phyloP scores from a whole-genome alignment of 306 rosid genomes.

The Cucumis cinereus region DNA sequence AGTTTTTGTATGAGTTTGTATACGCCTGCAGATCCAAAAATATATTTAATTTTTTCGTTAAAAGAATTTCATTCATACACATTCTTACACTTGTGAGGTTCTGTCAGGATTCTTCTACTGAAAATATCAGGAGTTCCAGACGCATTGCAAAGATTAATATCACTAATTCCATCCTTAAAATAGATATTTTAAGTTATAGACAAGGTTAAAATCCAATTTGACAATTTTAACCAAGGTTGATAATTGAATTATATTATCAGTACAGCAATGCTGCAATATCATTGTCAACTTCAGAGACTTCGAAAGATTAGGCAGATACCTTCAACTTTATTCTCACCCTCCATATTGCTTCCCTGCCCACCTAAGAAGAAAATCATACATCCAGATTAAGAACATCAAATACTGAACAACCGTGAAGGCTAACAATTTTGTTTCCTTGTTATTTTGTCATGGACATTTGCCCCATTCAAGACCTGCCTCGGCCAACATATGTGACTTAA shows the following conservation, averaged over 20 bases:
- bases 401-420: not conserved
- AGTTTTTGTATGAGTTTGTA: not conserved
- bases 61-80: not conserved
- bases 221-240: not conserved
- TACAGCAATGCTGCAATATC: not conserved
- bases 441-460: not conserved
- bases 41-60: not conserved
- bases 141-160: not conserved
- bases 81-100: not conserved
- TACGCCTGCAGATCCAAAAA: slow-evolving; percentile 6
- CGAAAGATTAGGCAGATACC: slow-evolving; percentile 22
- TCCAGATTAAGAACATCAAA: not conserved
- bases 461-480: not conserved
- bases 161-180: not conserved
- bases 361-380: slow-evolving; percentile 25
- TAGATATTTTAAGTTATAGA: not conserved
- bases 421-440: not conserved
- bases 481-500: not conserved
- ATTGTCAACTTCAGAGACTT: not conserved
- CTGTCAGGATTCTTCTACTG: no score
- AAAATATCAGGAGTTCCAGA: not conserved
- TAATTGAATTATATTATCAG: not conserved
- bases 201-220: not conserved
- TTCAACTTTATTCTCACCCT: slow-evolving; percentile 38
- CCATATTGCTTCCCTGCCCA: slow-evolving; percentile 25